A percentile compares a stretch with the other conserved stretches of the same genome.
Evolutionary conservation across 192 early-diverging fungal genomes (phyloP).

Genomic region (Glomus cerebriforme): DNA sequence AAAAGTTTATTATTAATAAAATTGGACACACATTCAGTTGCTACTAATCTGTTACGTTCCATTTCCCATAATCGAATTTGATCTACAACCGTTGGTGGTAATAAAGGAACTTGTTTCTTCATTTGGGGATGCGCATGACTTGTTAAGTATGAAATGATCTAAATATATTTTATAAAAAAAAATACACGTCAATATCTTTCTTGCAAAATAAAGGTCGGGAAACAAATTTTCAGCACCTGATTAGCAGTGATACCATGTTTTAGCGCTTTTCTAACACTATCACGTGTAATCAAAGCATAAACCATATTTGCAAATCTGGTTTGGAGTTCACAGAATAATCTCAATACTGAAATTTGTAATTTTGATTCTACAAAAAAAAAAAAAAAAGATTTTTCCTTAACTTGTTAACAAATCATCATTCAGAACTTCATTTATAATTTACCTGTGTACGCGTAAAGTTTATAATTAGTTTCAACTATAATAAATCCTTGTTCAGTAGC

Average conservation of each 20-base stretch:
- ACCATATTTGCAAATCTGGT: constrained; percentile 93
- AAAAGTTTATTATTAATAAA: not conserved
- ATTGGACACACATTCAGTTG: constrained; percentile 41
- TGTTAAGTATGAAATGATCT: constrained; percentile 88
- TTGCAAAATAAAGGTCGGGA: not conserved
- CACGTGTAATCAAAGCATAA: constrained; percentile 81
- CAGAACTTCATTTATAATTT: not conserved
- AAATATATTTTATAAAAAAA: not conserved
- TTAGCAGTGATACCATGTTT: constrained; percentile 89
- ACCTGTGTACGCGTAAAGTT: constrained; percentile 93
- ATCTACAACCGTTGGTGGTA: constrained; percentile 92
- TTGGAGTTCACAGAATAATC: constrained; percentile 83
- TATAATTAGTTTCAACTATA: constrained; percentile 94
- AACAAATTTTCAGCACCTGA: constrained; percentile 56
- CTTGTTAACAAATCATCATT: not conserved
- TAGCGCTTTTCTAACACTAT: constrained; percentile 82
- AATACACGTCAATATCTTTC: not conserved
- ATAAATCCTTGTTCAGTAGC: constrained; percentile 76
- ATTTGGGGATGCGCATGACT: constrained; percentile 93
- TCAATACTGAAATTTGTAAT: constrained; percentile 90
- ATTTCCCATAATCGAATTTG: constrained; percentile 97
- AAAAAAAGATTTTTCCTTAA: not conserved
- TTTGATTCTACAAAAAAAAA: constrained; percentile 65
- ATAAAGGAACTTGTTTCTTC: constrained; percentile 74
- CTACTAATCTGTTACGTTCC: constrained; percentile 80